Base-by-base conservation (phyloP, 2,329 filamentous ascomycete species). In the Tolypocladium guangdongense region DNA sequence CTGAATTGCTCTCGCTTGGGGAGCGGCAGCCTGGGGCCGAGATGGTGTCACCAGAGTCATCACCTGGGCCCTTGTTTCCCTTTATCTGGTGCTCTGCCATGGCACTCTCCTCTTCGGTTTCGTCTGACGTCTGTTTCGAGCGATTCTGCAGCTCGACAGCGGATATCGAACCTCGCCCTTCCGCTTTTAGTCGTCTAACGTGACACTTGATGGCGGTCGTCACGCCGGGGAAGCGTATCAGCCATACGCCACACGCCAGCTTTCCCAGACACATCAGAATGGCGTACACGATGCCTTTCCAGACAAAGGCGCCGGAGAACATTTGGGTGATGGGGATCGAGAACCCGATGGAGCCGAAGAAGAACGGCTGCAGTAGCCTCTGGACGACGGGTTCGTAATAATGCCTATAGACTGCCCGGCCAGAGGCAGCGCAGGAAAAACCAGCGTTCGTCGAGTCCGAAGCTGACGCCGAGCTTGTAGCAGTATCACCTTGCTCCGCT, bases 321-420 rank as follows among this genome's bases (percentile, higher is more conserved):
- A 93, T 82, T 7, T 80, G 69, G 0, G 78, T 80, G 33, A 92
- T 84, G 0, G 88, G 88, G 1, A 93, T 87, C 0, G 87, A 84
- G 63, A 92, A 91, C 0, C 88, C 88, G 37, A 92, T 86, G 0
- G 78, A 81, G 1, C 81, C 86, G 61, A 91, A 91, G 68, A 91
- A 90, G 54, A 89, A 77, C 0, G 87, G 86, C 50, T 81, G 81
- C 0, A 91, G 65, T 0, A 90, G 71, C 10, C 71, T 71, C 2
- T 78, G 59, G 0, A 76, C 64, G 0, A 66, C 61, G 2, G 67
- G 60, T 2, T 58, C 57, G 54, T 74, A 76, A 59, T 74, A 78
- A 4, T 63, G 57, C 7, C 71, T 64, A 53, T 72, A 77, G 0
- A 70, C 59, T 5, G 59, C 59, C 3, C 36, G 27, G n/a, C 52